phyloP scores from a whole-genome alignment of 768 basidiomycete species.

The Pleurotus eryngii region DNA sequence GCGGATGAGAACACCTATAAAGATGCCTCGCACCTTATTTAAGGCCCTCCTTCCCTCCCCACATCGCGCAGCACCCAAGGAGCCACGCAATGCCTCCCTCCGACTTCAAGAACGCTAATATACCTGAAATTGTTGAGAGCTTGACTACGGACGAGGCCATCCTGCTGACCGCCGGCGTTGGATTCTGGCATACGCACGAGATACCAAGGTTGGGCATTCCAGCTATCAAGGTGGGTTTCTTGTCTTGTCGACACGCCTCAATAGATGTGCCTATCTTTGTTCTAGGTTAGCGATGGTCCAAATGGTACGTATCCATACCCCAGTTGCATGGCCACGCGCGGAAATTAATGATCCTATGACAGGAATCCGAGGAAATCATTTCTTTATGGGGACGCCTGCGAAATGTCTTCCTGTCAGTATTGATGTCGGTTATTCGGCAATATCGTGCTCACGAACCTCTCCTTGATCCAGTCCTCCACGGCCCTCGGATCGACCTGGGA shows the following conservation, averaged over 20 bases:
- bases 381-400: slow-evolving; percentile 79
- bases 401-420: slow-evolving; percentile 62
- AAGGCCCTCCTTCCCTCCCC: neutral
- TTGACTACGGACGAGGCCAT: slow-evolving; percentile 76
- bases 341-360: neutral
- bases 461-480: slow-evolving; percentile 48
- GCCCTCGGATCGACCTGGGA: slow-evolving; percentile 78
- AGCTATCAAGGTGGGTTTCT: slow-evolving; percentile 53
- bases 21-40: neutral
- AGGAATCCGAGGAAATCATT: slow-evolving; percentile 59
- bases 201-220: slow-evolving; percentile 68
- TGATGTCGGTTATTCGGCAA: too few species aligned
- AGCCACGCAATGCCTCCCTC: slow-evolving; percentile 53
- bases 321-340: neutral
- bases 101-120: slow-evolving; percentile 61
- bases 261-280: neutral
- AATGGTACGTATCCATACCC: slow-evolving; percentile 44
- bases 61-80: neutral
- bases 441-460: too few species aligned
- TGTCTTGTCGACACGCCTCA: neutral
- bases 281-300: slow-evolving; percentile 73
- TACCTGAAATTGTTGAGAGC: slow-evolving; percentile 59
- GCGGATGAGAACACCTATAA: neutral
- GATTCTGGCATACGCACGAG: slow-evolving; percentile 73
- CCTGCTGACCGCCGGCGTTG: slow-evolving; percentile 66